A percentile compares a stretch with the other conserved stretches of the same genome.
These are phyloP conservation scores for Alternaria consortialis DNA, from an alignment of 2,329 filamentous ascomycete genomes.

Conservation along the genomic window DNA sequence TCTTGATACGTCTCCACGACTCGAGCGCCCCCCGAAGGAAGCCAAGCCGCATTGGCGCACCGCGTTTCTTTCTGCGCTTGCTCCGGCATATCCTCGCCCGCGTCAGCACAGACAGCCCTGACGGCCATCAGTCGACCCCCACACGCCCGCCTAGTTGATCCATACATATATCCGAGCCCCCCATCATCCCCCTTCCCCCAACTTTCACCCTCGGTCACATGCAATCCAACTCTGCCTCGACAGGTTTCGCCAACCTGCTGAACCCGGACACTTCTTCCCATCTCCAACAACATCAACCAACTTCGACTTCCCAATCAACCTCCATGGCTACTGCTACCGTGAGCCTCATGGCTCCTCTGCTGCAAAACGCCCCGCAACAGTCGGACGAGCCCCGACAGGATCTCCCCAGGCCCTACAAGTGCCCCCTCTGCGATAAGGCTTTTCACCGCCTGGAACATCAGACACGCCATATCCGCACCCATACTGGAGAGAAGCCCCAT, in stretches of 20 bases:
- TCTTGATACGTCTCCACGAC: conserved; percentile 31
- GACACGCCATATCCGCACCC: conserved; percentile 89
- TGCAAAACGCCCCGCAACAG: conserved; percentile 62
- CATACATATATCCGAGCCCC: conserved; percentile 49
- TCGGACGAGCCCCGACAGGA: conserved; percentile 73
- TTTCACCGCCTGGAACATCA: conserved; percentile 98
- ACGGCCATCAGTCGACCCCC: conserved; percentile 39
- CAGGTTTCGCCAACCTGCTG: conserved; percentile 52
- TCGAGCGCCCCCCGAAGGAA: conserved; percentile 22
- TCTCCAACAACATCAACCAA: conserved; percentile 24
- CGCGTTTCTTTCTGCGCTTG: conserved; percentile 35
- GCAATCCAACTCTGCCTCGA: conserved; percentile 47
- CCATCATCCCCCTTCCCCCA: conserved; percentile 50
- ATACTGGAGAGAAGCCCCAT: conserved; percentile 98
- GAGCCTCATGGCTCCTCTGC: conserved; percentile 64
- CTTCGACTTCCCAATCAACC: conserved; percentile 17
- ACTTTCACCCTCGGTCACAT: conserved; percentile 52
- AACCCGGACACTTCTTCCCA: conserved; percentile 42
- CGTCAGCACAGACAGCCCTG: conserved; percentile 43
- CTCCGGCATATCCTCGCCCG: conserved; percentile 36
- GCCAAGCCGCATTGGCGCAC: conserved; percentile 32
- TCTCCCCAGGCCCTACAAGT: conserved; percentile 96
- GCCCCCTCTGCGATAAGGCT: conserved; percentile 95
- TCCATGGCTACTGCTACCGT: conserved; percentile 57
- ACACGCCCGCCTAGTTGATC: conserved; percentile 40